A percentile compares a stretch with the other conserved stretches of the same genome.
Conservation (phyloP, 495 filamentous ascomycete genomes). For the Glarea lozoyensis region DNA sequence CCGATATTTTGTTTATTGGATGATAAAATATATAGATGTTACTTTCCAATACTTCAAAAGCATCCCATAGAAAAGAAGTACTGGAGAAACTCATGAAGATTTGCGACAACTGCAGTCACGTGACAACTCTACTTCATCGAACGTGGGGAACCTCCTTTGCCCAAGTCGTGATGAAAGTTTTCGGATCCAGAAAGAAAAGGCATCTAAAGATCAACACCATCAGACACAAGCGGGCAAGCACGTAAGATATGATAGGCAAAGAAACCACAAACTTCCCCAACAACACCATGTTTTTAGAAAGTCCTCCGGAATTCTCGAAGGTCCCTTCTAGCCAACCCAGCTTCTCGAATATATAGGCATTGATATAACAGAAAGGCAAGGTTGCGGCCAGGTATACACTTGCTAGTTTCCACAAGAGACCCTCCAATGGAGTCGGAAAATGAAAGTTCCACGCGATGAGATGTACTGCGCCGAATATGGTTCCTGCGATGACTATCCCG, state of each 20-base stretch:
- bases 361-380: background rate
- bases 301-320: background rate
- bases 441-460: conserved; percentile 30
- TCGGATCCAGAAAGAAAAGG: background rate
- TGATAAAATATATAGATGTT: too few relatives aligned
- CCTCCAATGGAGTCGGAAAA: conserved; percentile 28
- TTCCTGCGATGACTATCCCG: background rate
- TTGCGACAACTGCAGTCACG: too few relatives aligned
- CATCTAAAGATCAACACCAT: conserved; percentile 4
- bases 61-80: too few relatives aligned
- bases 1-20: too few relatives aligned
- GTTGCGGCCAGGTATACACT: conserved; percentile 2
- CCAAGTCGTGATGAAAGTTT: conserved; percentile 7
- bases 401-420: conserved; percentile 25
- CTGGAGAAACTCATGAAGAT: too few relatives aligned
- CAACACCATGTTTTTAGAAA: conserved; percentile 8
- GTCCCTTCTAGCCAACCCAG: background rate
- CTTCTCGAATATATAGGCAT: background rate
- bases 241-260: background rate
- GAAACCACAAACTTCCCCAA: conserved; percentile 2
- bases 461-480: conserved; percentile 27
- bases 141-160: conserved; percentile 9
- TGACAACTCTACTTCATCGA: background rate
- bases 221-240: conserved; percentile 2
- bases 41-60: too few relatives aligned